Base-by-base conservation (phyloP, 768 basidiomycete species). In the Auriscalpium orientale region DNA sequence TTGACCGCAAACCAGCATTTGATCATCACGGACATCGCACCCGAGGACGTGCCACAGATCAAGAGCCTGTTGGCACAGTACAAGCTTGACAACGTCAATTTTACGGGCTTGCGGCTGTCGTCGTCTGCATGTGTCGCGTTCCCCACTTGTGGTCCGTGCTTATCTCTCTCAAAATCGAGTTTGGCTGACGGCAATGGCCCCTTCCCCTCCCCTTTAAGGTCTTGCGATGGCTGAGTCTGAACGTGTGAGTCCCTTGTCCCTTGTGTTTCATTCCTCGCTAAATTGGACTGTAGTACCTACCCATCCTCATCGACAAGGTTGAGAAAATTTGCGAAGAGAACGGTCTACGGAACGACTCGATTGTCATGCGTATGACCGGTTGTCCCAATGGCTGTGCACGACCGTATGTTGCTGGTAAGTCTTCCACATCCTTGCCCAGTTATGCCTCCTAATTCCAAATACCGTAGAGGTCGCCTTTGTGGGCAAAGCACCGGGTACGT, bases 321-420 rank as follows among this genome's bases (percentile, higher is more conserved):
- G 95, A 99, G 75, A 84, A 85, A 72, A 87, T 98, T 7, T 91
- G 89, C 66, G 97, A 98, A 69, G 90, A 94, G 68, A 88, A 85
- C 63, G 95, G 95, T 18, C 76, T 98, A 44, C 79, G 95, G 47
- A 87, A 97, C 67, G 95, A 99, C 71, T 85, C 89, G 3, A 95
- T 98, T 61, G 84, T 98, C 58, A 98, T 99, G 95, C 83, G 95
- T 53, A 98, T 98, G 95, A 98, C 95, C 15, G 95, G 95, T 50
- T 98, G 95, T 63, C 91, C 91, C 3, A 94, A 93, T 64, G 92
- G 91, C 38, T 94, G 94, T 68, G 91, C 95, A 2, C 80, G 95
- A 56, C 95, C 93, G 38, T 98, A 95, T 70, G 75, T 95, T 46
- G 95, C 91, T 49, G 89, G 89, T 85, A 46, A 10, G 83, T 65